Conservation (phyloP, 179 eudicot genomes). For the Beta macrorhiza region DNA sequence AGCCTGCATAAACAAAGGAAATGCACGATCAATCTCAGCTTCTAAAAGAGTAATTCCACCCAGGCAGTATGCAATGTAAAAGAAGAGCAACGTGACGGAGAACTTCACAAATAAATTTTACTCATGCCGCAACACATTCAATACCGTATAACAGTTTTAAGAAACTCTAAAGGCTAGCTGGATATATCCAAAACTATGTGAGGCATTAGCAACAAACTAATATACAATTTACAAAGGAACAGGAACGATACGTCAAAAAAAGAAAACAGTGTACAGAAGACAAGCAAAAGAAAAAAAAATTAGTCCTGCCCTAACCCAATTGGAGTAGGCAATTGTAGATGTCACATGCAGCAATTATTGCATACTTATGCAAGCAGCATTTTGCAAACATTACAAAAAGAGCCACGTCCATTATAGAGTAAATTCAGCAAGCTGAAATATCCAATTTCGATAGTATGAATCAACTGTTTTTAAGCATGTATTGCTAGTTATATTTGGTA, state of each 20-base stretch:
- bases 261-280: not conserved
- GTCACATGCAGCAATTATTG: not conserved
- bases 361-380: not conserved
- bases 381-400: not conserved
- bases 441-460: too few relatives aligned
- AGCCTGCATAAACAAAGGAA: slow-evolving; percentile 35
- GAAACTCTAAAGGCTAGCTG: not conserved
- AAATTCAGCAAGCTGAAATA: not conserved
- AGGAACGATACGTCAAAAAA: not conserved
- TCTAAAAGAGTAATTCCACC: not conserved
- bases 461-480: too few relatives aligned
- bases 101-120: not conserved
- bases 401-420: not conserved
- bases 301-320: not conserved
- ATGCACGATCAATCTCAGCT: not conserved
- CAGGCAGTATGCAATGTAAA: not conserved
- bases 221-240: not conserved
- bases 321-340: not conserved
- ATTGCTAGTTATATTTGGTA: too few relatives aligned
- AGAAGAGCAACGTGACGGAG: not conserved
- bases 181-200: not conserved
- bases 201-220: not conserved
- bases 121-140: slow-evolving; percentile 1
- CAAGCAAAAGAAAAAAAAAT: not conserved
- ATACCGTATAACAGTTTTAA: too few relatives aligned